These are phyloP conservation scores for Oryza meridionalis DNA, from an alignment of 176 grass and related monocot genomes.

Conservation along the genomic window DNA sequence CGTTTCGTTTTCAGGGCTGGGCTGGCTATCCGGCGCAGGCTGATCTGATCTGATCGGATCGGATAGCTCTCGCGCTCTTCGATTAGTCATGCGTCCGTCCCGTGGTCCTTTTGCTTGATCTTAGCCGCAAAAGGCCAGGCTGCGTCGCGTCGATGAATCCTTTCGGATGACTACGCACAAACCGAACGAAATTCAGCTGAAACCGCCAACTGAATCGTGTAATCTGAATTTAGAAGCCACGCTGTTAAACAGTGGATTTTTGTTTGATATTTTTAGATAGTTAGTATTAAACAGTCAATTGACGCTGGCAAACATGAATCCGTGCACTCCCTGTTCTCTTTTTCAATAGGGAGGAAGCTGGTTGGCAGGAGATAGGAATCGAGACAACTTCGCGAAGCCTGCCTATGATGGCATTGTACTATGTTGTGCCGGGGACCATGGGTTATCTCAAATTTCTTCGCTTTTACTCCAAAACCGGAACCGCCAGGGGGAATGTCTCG, in stretches of 20 bases:
- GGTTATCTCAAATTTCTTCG: background rate
- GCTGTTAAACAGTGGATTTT: too few relatives aligned
- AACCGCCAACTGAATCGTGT: background rate
- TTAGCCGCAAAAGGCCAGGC: background rate
- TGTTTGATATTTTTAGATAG: background rate
- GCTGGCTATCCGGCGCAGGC: background rate
- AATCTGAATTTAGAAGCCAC: background rate
- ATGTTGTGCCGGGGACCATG: constrained; percentile 16
- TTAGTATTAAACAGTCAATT: background rate
- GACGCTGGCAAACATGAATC: background rate
- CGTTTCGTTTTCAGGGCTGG: constrained; percentile 28
- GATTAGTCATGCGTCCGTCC: background rate
- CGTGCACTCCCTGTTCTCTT: background rate
- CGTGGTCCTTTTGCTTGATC: background rate
- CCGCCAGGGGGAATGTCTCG: background rate
- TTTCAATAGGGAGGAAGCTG: background rate
- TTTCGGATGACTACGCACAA: background rate
- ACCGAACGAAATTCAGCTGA: background rate
- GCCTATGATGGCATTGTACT: constrained; percentile 2
- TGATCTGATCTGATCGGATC: background rate
- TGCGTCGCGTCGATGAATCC: background rate
- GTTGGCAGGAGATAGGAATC: background rate
- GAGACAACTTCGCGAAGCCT: background rate
- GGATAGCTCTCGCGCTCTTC: background rate
- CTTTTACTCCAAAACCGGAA: constrained; percentile 19